These are phyloP conservation scores for Salvia hispanica DNA, from an alignment of 257 asterid species.

Conservation along the genomic window DNA sequence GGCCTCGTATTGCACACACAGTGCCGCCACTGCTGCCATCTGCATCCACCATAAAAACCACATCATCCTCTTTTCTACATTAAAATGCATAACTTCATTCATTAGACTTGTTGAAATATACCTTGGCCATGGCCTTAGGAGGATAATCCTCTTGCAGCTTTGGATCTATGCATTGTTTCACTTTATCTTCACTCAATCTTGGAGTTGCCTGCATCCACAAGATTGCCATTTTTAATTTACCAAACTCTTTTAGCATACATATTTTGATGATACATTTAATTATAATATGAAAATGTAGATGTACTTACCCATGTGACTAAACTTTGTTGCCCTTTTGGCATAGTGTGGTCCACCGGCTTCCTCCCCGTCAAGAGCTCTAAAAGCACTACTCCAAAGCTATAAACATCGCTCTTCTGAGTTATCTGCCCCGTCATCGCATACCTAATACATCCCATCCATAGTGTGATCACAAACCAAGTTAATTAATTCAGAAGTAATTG, in stretches of 20 bases:
- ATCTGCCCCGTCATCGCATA: conserved; percentile 93
- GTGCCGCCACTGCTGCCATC: conserved; percentile 99
- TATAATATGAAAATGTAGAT: no score
- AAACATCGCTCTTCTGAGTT: conserved; percentile 84
- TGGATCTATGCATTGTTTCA: conserved; percentile 86
- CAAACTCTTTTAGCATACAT: not conserved
- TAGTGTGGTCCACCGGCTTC: conserved; percentile 90
- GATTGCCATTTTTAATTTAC: no score
- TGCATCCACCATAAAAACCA: conserved; percentile 12
- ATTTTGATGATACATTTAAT: no score
- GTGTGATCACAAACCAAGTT: no score
- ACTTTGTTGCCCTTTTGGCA: conserved; percentile 97
- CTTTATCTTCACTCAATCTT: conserved; percentile 90
- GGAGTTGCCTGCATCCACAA: conserved; percentile 69
- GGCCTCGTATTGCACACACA: conserved; percentile 92
- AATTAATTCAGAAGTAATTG: no score
- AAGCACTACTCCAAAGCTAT: conserved; percentile 86
- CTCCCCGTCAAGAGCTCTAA: conserved; percentile 80
- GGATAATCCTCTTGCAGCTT: conserved; percentile 75
- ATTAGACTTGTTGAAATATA: conserved; percentile 1
- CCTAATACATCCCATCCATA: conserved; percentile 30
- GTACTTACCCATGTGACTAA: conserved; percentile 74
- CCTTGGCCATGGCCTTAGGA: conserved; percentile 90
- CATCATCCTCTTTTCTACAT: no score
- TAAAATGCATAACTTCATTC: no score